Conservation (phyloP, 2,329 filamentous ascomycete species). For the Aspergillus floridensis region DNA sequence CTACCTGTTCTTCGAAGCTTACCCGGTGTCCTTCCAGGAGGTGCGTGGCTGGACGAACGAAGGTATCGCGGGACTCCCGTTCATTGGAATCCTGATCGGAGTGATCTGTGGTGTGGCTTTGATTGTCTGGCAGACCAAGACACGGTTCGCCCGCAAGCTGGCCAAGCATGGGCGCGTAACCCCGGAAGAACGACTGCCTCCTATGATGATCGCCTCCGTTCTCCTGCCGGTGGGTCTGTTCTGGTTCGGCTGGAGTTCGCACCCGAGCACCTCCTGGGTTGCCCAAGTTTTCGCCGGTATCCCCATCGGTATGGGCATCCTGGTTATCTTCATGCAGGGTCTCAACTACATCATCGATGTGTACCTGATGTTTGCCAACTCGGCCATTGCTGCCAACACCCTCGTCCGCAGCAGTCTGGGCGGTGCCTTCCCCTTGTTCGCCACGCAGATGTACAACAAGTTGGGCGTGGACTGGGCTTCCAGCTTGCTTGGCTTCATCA, state of each 20-base stretch:
- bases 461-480: conserved; percentile 39
- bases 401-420: conserved; percentile 35
- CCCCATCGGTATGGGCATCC: conserved; percentile 42
- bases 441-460: conserved; percentile 34
- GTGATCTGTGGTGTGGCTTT: conserved; percentile 35
- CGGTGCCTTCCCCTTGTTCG: conserved; percentile 32
- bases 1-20: conserved; percentile 42
- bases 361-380: conserved; percentile 39
- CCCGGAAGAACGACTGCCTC: conserved; percentile 47
- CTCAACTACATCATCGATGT: conserved; percentile 44
- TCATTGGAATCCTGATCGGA: conserved; percentile 37
- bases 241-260: conserved; percentile 50
- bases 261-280: conserved; percentile 43
- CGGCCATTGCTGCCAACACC: conserved; percentile 39
- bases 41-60: conserved; percentile 37
- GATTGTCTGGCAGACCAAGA: conserved; percentile 42
- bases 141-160: conserved; percentile 37
- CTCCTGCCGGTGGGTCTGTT: conserved; percentile 47
- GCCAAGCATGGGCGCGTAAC: conserved; percentile 33
- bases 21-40: conserved; percentile 40
- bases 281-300: conserved; percentile 45
- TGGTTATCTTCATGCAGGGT: conserved; percentile 43
- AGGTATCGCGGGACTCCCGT: conserved; percentile 39
- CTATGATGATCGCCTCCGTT: conserved; percentile 45
- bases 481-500: conserved; percentile 37